Percentiles rank a stretch among this genome's conserved stretches.
These are phyloP conservation scores for Colletotrichum phormii DNA, from an alignment of 2,329 filamentous ascomycete species.

Conservation along the genomic window DNA sequence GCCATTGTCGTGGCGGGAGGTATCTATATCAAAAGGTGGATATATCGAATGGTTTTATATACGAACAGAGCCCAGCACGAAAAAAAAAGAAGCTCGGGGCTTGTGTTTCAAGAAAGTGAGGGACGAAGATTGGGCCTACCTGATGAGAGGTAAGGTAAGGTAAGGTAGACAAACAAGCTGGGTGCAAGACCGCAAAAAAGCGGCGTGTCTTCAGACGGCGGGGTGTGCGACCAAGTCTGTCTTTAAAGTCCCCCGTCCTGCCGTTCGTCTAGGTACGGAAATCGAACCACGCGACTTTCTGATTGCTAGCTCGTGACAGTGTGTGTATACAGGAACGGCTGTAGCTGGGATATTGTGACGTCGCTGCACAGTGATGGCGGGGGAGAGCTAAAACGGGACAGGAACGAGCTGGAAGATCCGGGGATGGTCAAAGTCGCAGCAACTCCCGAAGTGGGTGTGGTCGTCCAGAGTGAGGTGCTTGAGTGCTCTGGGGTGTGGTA, in stretches of 20 bases:
- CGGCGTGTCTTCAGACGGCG: background rate
- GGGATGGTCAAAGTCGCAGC: constrained; percentile 4
- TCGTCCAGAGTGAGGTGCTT: background rate
- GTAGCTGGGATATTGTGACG: constrained; percentile 9
- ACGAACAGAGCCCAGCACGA: background rate
- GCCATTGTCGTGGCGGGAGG: constrained; percentile 25
- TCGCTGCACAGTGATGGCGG: constrained; percentile 2
- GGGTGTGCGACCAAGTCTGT: background rate
- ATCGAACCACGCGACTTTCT: background rate
- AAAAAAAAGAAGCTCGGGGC: constrained; percentile 15
- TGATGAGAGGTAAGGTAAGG: background rate
- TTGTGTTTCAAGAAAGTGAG: constrained; percentile 19
- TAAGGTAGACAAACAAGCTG: constrained; percentile 9
- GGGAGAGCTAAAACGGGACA: background rate
- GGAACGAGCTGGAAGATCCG: constrained; percentile 12
- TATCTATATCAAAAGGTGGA: background rate
- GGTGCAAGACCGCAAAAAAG: background rate
- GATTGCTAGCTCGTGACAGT: background rate
- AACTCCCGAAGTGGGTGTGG: background rate
- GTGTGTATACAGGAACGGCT: background rate
- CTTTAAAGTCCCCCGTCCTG: background rate
- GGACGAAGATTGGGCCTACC: constrained; percentile 8
- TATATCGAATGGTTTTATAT: background rate
- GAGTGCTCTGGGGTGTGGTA: background rate
- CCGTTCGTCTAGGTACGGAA: background rate